Evolutionary conservation across 805 yeast species (phyloP), one percentile per base, ranked within the genome.

Genomic region (Ogataea methanolica): DNA sequence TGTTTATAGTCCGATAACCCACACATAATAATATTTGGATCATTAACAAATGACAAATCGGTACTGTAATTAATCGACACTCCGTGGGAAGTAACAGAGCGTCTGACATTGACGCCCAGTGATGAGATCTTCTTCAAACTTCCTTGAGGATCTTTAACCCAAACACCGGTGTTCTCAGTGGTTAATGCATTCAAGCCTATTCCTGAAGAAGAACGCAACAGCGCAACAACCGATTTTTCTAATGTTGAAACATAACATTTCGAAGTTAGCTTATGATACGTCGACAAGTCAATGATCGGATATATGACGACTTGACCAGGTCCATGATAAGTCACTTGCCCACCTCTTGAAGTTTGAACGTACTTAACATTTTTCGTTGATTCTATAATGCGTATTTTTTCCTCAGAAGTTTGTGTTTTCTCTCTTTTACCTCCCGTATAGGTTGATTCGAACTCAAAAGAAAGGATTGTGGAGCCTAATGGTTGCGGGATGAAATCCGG

Each of bases 321-420:
- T 0, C 98, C 98, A 68, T 94, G 99, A 73, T 88, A 94, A 0
- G 99, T 94, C 1, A 94, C 80, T 62, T 94, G 96, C 0, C 99
- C 99, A 15, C 99, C 99, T 51, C 99, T 72, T 45, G 81, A 81
- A 0, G 94, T 78, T 57, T 88, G 92, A n/a, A 83, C 76, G 59
- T 80, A 87, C 31, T 74, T 73, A 15, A 90, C 84, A n/a, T 75
- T 75, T 37, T 71, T 49, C 29, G 62, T 52, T 14, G 58, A 53
- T 34, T 65, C 67, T 9, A 60, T 57, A 36, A 47, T 54, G 2
- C 51, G 58, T 5, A 50, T 51, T 22, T 50, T 45, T 17, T 55
- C 56, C 0, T 36, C 23, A 1, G 74, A 62, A 0, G 82, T 67
- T 33, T 75, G 72, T 31, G 76, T 74, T 53, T 78, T 77, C 63